Conservation (phyloP, 1,139 yeast genomes). For the Protomyces inundatus region DNA sequence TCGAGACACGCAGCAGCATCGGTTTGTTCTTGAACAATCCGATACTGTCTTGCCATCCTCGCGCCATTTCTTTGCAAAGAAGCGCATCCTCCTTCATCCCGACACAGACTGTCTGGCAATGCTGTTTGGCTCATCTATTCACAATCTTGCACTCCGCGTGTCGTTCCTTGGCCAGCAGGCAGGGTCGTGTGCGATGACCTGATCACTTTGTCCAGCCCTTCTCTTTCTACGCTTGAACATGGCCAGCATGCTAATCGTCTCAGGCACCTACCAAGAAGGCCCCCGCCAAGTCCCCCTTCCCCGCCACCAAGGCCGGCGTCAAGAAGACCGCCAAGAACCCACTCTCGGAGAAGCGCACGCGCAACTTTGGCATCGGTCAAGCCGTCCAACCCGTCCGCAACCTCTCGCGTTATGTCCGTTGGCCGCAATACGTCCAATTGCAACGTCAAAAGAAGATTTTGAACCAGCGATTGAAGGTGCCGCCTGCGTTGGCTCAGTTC, state of each 20-base stretch:
- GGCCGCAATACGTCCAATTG: conserved; percentile 97
- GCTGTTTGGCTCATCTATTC: not conserved
- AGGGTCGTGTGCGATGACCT: not conserved
- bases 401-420: conserved; percentile 91
- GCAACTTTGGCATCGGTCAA: conserved; percentile 91
- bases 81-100: not conserved
- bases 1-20: not conserved
- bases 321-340: conserved; percentile 53
- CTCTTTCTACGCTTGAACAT: not conserved
- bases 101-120: not conserved
- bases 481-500: conserved; percentile 97
- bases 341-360: conserved; percentile 78
- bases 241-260: not conserved
- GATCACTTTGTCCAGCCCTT: not conserved
- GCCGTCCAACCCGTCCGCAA: conserved; percentile 90
- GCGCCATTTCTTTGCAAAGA: not conserved
- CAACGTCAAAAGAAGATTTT: conserved; percentile 97
- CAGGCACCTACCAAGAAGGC: conserved; percentile 11
- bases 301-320: conserved; percentile 45
- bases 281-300: conserved; percentile 54
- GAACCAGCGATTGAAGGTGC: conserved; percentile 93
- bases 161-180: not conserved
- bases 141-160: not conserved
- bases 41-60: not conserved
- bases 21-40: no score